A percentile compares a stretch with the other conserved stretches of the same genome.
phyloP scores from a whole-genome alignment of 139 green algal species.

The Asterochloris sp. region DNA sequence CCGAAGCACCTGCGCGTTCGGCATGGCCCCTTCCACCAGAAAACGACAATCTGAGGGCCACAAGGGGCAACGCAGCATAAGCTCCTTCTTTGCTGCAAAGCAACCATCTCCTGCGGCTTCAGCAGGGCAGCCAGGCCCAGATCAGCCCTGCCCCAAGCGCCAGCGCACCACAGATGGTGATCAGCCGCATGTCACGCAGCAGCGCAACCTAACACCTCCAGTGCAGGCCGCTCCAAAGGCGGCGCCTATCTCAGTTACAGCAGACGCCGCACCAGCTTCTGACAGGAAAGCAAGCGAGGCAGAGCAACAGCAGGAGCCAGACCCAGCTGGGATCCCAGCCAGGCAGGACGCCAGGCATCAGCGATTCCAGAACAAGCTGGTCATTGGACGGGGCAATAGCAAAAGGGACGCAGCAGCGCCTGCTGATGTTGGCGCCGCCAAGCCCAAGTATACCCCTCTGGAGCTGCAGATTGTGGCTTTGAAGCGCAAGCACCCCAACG shows the following conservation, averaged over 20 bases:
- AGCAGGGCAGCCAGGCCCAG: not conserved
- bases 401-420: not conserved
- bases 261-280: not conserved
- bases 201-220: not conserved
- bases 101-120: not conserved
- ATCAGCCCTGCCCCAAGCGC: not conserved
- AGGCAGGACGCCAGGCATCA: slow-evolving; percentile 15
- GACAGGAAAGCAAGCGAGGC: not conserved
- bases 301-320: not conserved
- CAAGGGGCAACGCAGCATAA: slow-evolving; percentile 32
- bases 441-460: slow-evolving; percentile 67
- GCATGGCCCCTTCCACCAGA: not conserved
- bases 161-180: not conserved
- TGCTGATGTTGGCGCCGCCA: not conserved
- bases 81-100: slow-evolving; percentile 18
- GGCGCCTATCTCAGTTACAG: not conserved
- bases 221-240: not conserved
- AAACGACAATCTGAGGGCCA: not conserved
- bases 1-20: not conserved
- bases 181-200: not conserved
- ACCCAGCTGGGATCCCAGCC: not conserved
- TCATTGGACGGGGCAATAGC: slow-evolving; percentile 19
- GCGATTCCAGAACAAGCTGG: slow-evolving; percentile 40
- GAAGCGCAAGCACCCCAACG: slow-evolving; percentile 53
- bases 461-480: slow-evolving; percentile 55